Conservation (phyloP, 805 yeast genomes). For the Kurtzmaniella fragi region DNA sequence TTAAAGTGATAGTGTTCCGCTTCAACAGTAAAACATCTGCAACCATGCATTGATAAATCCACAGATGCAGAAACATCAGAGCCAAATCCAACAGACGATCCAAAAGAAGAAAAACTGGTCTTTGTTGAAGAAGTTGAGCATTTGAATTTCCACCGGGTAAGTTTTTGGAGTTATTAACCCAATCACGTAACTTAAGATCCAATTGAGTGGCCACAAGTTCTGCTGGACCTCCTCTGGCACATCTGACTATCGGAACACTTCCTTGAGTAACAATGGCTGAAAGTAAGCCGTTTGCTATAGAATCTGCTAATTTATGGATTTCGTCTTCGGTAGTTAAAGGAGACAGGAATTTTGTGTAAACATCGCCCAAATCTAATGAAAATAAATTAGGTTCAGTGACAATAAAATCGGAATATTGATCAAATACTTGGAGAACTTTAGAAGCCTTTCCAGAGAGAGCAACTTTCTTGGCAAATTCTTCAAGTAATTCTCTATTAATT, state of each 20-base stretch:
- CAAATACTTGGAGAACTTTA: constrained; percentile 82
- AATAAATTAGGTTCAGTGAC: constrained; percentile 92
- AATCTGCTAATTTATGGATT: constrained; percentile 63
- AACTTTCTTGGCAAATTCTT: constrained; percentile 81
- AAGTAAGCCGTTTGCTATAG: constrained; percentile 75
- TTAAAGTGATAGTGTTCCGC: constrained; percentile 74
- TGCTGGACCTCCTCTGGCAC: constrained; percentile 92
- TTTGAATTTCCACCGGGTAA: constrained; percentile 8
- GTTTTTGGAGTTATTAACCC: constrained; percentile 60
- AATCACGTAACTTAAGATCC: constrained; percentile 80
- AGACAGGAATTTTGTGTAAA: constrained; percentile 65
- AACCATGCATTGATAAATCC: constrained; percentile 97
- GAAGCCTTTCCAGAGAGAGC: constrained; percentile 66
- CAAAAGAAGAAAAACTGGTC: constrained; percentile 74
- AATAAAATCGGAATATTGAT: constrained; percentile 86
- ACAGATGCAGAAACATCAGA: constrained; percentile 93
- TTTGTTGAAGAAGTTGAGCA: constrained; percentile 34
- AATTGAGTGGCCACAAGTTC: constrained; percentile 86
- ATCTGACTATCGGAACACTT: constrained; percentile 82
- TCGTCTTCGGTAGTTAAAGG: constrained; percentile 71
- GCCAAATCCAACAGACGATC: constrained; percentile 90
- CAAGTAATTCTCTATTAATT: constrained; percentile 71
- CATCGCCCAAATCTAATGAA: constrained; percentile 62
- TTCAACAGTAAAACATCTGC: constrained; percentile 83
- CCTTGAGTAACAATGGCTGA: constrained; percentile 74